These are phyloP conservation scores for Penicillium mononematosum DNA, from an alignment of 495 filamentous ascomycete species.

Conservation along the genomic window DNA sequence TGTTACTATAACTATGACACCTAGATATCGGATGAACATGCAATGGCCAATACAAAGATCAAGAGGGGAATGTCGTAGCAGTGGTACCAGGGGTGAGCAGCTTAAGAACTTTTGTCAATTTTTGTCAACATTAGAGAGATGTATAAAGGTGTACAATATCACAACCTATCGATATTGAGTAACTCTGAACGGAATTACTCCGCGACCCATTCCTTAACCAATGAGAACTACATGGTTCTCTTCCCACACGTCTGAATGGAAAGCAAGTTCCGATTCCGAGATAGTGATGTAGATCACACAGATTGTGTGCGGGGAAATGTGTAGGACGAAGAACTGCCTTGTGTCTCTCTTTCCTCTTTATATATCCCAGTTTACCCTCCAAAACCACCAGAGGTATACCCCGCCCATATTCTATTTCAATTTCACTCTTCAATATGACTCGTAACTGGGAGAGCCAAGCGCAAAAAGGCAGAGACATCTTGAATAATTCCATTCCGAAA, in stretches of 20 bases:
- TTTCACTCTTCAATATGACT: slow-evolving; percentile 22
- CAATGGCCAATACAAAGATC: no score
- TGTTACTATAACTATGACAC: no score
- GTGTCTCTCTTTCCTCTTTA: not conserved
- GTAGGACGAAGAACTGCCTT: not conserved
- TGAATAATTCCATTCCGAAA: slow-evolving; percentile 37
- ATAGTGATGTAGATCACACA: not conserved
- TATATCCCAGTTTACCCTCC: not conserved
- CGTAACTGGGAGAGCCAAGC: slow-evolving; percentile 36
- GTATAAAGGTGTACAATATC: no score
- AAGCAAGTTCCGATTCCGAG: slow-evolving; percentile 10
- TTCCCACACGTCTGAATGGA: slow-evolving; percentile 3
- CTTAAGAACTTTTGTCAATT: no score
- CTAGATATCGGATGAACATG: no score
- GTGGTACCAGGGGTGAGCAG: no score
- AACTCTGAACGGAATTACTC: slow-evolving; percentile 7
- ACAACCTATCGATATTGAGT: no score
- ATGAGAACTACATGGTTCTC: slow-evolving; percentile 1
- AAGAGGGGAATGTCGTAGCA: no score
- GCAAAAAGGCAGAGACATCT: slow-evolving; percentile 35
- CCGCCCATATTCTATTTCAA: not conserved
- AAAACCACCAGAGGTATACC: not conserved
- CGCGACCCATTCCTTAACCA: slow-evolving; percentile 1
- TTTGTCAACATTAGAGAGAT: no score
- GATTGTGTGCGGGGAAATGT: slow-evolving; percentile 2